These are phyloP conservation scores for Hygrocybe coccinea DNA, from an alignment of 768 basidiomycete genomes.

Conservation along the genomic window DNA sequence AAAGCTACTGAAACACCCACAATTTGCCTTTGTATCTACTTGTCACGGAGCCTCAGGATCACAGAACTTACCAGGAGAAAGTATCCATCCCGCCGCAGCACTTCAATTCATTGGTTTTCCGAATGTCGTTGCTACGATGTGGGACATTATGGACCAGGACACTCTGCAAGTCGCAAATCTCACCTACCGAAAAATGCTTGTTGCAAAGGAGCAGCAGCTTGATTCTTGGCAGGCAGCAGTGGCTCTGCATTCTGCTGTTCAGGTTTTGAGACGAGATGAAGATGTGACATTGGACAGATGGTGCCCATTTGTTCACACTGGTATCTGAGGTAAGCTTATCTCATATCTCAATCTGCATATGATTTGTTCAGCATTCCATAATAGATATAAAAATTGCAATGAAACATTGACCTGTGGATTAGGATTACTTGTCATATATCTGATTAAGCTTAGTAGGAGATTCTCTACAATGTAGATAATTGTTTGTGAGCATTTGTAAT, in stretches of 20 bases:
- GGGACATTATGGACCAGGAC: constrained; percentile 36
- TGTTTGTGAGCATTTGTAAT: no score
- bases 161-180: constrained; percentile 28
- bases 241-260: constrained; percentile 21
- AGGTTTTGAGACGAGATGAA: no score
- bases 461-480: no score
- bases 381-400: no score
- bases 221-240: constrained; percentile 14
- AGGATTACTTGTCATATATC: no score
- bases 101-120: constrained; percentile 33
- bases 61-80: constrained; percentile 18
- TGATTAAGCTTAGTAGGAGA: no score
- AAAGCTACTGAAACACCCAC: constrained; percentile 17
- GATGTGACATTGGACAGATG: no score
- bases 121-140: constrained; percentile 39
- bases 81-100: constrained; percentile 38
- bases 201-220: constrained; percentile 1
- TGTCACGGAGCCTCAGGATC: constrained; percentile 40
- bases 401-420: no score
- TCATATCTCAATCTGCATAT: no score
- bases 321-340: no score
- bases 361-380: no score
- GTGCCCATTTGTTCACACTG: no score
- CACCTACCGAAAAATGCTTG: constrained; percentile 23
- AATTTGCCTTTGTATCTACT: constrained; percentile 40